These are phyloP conservation scores for Sugiyamaella mastotermitis DNA, from an alignment of 805 yeast species.

Conservation along the genomic window DNA sequence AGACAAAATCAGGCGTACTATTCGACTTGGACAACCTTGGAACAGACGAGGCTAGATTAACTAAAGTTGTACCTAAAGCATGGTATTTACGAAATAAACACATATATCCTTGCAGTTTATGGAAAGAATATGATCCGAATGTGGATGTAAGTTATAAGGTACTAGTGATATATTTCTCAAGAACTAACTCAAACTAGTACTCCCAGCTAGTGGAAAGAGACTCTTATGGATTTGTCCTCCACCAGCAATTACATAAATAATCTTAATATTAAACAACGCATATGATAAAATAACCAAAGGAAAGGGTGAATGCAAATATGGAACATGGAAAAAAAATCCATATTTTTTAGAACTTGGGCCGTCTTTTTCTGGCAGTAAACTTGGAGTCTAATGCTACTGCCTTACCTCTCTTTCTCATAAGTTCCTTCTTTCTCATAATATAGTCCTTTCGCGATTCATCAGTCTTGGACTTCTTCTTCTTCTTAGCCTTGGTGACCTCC, in stretches of 20 bases:
- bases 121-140: conserved; percentile 28
- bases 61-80: conserved; percentile 22
- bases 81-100: conserved; percentile 29
- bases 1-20: conserved; percentile 21
- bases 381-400: conserved; percentile 82
- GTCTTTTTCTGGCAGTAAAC: conserved; percentile 82
- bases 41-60: conserved; percentile 6
- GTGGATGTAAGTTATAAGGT: conserved; percentile 18
- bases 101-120: conserved; percentile 25
- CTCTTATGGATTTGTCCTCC: conserved; percentile 18
- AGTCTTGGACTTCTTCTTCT: conserved; percentile 42
- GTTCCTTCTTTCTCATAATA: conserved; percentile 85
- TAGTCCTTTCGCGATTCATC: conserved; percentile 74
- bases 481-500: conserved; percentile 20
- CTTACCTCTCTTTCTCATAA: conserved; percentile 88
- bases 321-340: no score
- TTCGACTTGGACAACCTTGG: conserved; percentile 20
- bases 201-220: no score
- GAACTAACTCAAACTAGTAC: no score
- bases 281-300: no score
- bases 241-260: conserved; percentile 3
- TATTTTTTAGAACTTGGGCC: conserved; percentile 55
- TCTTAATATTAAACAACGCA: background rate
- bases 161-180: no score
- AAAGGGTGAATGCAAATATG: no score